These are phyloP conservation scores for Coccomyxa sp. DNA, from an alignment of 139 green algal genomes.

Conservation along the genomic window DNA sequence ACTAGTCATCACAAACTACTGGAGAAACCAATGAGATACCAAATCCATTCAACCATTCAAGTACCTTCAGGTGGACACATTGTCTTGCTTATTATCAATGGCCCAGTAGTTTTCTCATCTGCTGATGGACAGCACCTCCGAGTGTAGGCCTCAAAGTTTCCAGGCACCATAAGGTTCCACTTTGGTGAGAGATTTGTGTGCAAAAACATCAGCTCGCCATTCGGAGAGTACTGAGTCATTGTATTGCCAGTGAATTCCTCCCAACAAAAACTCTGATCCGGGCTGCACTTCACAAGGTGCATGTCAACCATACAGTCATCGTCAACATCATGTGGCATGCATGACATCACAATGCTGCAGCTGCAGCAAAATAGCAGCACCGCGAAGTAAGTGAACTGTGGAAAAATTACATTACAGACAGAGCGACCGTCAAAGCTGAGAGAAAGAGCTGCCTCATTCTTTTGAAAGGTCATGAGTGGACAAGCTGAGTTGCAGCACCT, in stretches of 20 bases:
- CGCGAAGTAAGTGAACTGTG: neutral
- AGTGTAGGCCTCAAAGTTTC: conserved; percentile 9
- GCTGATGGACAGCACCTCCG: conserved; percentile 3
- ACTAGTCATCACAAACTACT: neutral
- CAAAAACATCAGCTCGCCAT: conserved; percentile 31
- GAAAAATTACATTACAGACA: neutral
- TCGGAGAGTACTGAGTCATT: conserved; percentile 32
- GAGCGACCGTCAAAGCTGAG: no score
- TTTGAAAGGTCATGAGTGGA: neutral
- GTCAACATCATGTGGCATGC: neutral
- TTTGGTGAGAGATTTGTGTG: conserved; percentile 43
- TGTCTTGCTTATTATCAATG: neutral
- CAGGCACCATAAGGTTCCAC: conserved; percentile 21
- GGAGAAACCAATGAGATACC: no score
- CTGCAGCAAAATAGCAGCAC: neutral
- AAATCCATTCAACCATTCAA: neutral
- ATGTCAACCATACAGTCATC: neutral
- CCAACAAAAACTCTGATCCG: conserved; percentile 13
- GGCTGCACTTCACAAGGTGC: neutral
- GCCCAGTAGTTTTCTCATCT: neutral
- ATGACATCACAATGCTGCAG: neutral
- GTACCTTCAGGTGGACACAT: neutral
- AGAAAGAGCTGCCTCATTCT: neutral
- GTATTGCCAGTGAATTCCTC: conserved; percentile 35
- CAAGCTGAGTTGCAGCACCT: neutral